Base-by-base conservation (phyloP, 1,284 basidiomycete species). In the Anthracocystis setariae region DNA sequence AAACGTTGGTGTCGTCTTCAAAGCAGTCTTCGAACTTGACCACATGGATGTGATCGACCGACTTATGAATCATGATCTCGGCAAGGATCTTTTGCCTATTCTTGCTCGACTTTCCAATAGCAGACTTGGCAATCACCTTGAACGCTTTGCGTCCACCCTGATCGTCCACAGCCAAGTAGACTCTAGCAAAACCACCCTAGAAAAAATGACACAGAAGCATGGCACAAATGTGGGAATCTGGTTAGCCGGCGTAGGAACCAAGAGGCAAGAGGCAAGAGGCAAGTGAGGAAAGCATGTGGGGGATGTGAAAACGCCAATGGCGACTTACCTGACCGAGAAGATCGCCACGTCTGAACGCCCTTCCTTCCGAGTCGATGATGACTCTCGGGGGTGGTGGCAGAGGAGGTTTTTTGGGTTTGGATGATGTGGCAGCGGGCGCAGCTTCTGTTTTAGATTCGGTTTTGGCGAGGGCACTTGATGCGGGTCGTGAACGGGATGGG, bases 1-100 rank as follows among this genome's bases (percentile, higher is more conserved):
- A 98, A 23, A 98, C 94, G 83, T 98, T 94, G 50, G 92, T 90
- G 9, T 90, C 88, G 81, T 97, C 95, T 84, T 98, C 94, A 81
- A 98, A 98, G 83, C 93, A 95, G 73, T 97, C 93, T 58, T 91
- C 87, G 82, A 98, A 98, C 18, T 86, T 85, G 65, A 98, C 94
- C 64, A 98, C 92, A 84, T 98, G 94, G 23, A 93, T 92, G 79
- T 98, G 95, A 35, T 89, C 85, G 53, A 98, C 88, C 20, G 93
- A 91, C 65, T 91, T 89, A 84, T 98, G 95, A 56, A 98, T 94
- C 87, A 96, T 97, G 83, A 98, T 98, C 87, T 98, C 95, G 64
- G 94, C 94, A 79, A 95, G 97, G 62, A 98, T 88, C 94, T 85
- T 85, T 13, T 82, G 82, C 33, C 84, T 80, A n/a, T 82, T 83